Base-by-base conservation (phyloP, 1,284 basidiomycete genomes). In the Trichosporon ovoides region DNA sequence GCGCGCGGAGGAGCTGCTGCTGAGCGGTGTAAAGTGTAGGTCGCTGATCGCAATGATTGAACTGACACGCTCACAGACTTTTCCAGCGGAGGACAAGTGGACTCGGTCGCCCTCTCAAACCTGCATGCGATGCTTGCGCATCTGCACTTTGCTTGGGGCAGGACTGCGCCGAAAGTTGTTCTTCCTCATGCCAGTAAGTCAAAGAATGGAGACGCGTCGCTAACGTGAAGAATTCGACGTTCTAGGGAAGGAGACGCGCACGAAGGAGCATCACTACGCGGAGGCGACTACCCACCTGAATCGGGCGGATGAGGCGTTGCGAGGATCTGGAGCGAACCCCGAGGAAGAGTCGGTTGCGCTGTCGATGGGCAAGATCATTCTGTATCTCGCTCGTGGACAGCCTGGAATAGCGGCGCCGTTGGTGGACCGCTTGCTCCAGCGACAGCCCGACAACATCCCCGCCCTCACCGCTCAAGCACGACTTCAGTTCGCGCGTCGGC, bases 81-180 rank as follows among this genome's bases (percentile, higher is more conserved):
- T 55, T 59, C 38, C 34, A 49, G 55, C 7, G 67, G 65, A 6
- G 38, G 71, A 18, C 65, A 64, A 84, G 53, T 82, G 81, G 20
- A 77, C 59, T 59, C 61, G 28, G 64, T 64, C 10, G 73, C 72
- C 0, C 57, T 73, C 28, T 66, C 76, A 22, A 86, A 88, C 9
- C 81, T 93, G 53, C 86, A 89, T 63, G 83, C 87, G 19, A 81
- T 95, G 58, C 80, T 91, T 20, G 91, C 90, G 1, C 92, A 91
- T 74, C 83, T 94, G 50, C 83, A 88, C 58, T 82, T 95, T 58
- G 84, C 87, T 2, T 81, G 84, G 64, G 87, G 91, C 1, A 82
- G 88, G 31, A 82, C 82, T 54, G 91, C 91, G 13, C 93, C 93
- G 1, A 94, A 91, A 69, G 70, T 87, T 6, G 80, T 88, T 24